Base-by-base conservation (phyloP, 129 eudicot genomes). In the Glebionis coronaria region DNA sequence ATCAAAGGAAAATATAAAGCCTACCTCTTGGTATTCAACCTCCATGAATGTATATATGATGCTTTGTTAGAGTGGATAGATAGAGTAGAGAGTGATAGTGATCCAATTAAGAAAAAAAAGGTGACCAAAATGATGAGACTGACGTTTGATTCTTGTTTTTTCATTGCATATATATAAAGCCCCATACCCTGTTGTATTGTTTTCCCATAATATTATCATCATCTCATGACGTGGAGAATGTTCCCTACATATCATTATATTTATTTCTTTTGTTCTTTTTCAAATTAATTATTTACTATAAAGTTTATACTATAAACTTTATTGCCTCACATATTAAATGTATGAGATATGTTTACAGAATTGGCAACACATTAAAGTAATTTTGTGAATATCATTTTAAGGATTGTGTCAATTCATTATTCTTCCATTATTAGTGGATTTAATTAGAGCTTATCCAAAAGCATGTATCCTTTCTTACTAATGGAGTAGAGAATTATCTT, bases 21-120 rank as follows among this genome's bases (percentile, higher is more conserved):
- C 67, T 73, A 85, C 96, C 96, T 88, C 91, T 66, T 74, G 85
- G 73, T 91, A 91, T 55, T 81, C 59, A 38, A 88, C 74, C 61
- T 83, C 95, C 98, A 91, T 88, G 23, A 23, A 25, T 70, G 50
- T 38, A 25, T 70, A 44, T 38, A 3, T 11, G 42, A 11, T 53
- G 14, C 18, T 28, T 65, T n/a, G n/a, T n/a, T n/a, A n/a, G n/a
- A n/a, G n/a, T 10, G 55, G 29, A 67, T 29, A 31, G n/a, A 49
- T 35, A 35, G 9, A 6, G 2, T 6, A 51, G 18, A 29, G 15
- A 27, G 31, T 25, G 59, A 49, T 15, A 9, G 31, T 51, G 35
- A 67, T 59, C 56, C 31, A 35, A 35, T 35, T 19, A 12, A 63
- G 64, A 27, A 54, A 49, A 44, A 31, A 29, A 31, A 73, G 15